A percentile compares a stretch with the other conserved stretches of the same genome.
phyloP scores from a whole-genome alignment of 1,284 basidiomycete genomes.

The Testicularia cyperi region DNA sequence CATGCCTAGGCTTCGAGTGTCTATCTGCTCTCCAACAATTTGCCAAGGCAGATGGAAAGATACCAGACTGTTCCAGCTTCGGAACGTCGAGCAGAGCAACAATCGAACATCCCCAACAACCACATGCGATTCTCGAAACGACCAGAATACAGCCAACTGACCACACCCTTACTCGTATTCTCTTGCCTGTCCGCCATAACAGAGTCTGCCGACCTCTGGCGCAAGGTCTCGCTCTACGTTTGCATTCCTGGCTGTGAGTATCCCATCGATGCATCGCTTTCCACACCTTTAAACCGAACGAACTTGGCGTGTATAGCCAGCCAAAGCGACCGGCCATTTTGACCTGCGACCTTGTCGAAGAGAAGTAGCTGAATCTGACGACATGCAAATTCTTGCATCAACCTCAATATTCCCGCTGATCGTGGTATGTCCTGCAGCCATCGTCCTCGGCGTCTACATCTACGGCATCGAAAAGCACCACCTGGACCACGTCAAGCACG shows the following conservation, averaged over 20 bases:
- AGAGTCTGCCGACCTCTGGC: slow-evolving; percentile 55
- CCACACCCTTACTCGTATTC: neutral
- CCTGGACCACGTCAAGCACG: slow-evolving; percentile 48
- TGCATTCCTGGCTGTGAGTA: slow-evolving; percentile 50
- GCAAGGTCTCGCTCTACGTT: slow-evolving; percentile 49
- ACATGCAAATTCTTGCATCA: too few relatives aligned
- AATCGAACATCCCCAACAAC: neutral
- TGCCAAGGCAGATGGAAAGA: too few relatives aligned
- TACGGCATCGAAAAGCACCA: slow-evolving; percentile 55
- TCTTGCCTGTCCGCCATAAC: neutral
- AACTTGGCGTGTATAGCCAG: too few relatives aligned
- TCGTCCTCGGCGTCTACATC: slow-evolving; percentile 53
- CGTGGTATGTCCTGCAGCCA: slow-evolving; percentile 18
- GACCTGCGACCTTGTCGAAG: too few relatives aligned
- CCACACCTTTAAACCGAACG: neutral
- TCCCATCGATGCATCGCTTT: too few relatives aligned
- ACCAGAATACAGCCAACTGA: slow-evolving; percentile 1
- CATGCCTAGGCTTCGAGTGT: too few relatives aligned
- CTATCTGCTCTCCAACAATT: too few relatives aligned
- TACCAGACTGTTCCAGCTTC: too few relatives aligned
- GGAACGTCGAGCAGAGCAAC: too few relatives aligned
- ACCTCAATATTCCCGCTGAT: neutral
- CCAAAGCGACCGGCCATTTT: too few relatives aligned
- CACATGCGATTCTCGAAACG: neutral
- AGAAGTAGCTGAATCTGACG: too few relatives aligned